Percentiles rank a stretch among this genome's conserved stretches.
Conservation (phyloP, 2,329 filamentous ascomycete species). For the Cryphonectria carpinicola region DNA sequence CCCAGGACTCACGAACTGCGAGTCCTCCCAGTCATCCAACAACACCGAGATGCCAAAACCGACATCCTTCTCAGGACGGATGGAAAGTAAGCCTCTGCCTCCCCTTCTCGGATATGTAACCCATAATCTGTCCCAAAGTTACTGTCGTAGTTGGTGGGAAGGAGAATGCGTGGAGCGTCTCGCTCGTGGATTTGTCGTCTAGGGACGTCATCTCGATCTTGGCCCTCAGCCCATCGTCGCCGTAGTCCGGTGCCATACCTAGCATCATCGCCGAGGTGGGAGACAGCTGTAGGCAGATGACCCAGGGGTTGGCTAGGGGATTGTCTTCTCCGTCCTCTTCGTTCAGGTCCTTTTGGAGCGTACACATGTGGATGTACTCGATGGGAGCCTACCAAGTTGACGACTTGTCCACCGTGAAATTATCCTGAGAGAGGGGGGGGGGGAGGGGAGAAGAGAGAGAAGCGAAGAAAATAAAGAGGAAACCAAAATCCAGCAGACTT, state of each 20-base stretch:
- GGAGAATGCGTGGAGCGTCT: constrained; percentile 10
- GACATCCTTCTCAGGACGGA: constrained; percentile 12
- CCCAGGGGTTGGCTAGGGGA: no score
- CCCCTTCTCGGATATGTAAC: background rate
- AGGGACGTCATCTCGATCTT: constrained; percentile 8
- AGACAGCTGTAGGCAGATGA: no score
- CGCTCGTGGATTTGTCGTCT: background rate
- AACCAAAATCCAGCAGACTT: no score
- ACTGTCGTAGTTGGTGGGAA: background rate
- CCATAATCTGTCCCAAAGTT: background rate
- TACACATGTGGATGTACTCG: constrained; percentile 2
- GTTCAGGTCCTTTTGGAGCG: constrained; percentile 10
- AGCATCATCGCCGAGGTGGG: background rate
- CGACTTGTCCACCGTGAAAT: no score
- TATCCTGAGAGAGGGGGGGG: no score
- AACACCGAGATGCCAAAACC: constrained; percentile 15
- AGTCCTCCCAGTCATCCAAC: constrained; percentile 13
- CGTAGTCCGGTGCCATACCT: constrained; percentile 13
- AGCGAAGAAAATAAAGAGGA: no score
- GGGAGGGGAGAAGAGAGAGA: no score
- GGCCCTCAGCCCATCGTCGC: constrained; percentile 1
- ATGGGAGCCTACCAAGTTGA: background rate
- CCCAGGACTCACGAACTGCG: background rate
- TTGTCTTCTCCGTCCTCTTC: constrained; percentile 9
- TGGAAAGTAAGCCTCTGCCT: background rate